These are phyloP conservation scores for Pisolithus sp. DNA, from an alignment of 768 basidiomycete genomes.

Conservation along the genomic window DNA sequence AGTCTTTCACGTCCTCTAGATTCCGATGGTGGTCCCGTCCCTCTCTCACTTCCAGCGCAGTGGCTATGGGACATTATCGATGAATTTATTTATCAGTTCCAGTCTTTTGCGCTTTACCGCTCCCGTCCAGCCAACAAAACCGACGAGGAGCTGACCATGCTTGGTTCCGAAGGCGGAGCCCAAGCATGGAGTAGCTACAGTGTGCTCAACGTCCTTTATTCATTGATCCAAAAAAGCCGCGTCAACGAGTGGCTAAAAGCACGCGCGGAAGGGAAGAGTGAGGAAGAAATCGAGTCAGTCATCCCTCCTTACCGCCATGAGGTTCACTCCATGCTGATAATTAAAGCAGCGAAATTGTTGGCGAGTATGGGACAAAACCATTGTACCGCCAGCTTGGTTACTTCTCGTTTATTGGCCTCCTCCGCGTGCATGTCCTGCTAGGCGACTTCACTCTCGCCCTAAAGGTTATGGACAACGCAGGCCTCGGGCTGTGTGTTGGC, in stretches of 20 bases:
- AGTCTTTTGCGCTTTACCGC: conserved; percentile 90
- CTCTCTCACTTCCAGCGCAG: conserved; percentile 91
- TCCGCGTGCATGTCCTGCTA: conserved; percentile 92
- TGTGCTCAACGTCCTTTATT: conserved; percentile 96
- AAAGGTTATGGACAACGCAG: conserved; percentile 91
- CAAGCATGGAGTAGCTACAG: conserved; percentile 98
- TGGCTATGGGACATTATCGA: conserved; percentile 99
- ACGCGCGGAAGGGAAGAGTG: conserved; percentile 68
- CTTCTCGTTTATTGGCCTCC: conserved; percentile 91
- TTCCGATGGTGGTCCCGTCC: conserved; percentile 80
- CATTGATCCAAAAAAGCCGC: conserved; percentile 93
- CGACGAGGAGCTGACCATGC: conserved; percentile 81
- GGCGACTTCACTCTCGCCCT: conserved; percentile 94
- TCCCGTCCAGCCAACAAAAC: conserved; percentile 79
- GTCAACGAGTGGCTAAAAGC: conserved; percentile 91
- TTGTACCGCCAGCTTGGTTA: conserved; percentile 95
- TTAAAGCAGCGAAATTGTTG: conserved; percentile 64
- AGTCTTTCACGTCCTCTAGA: conserved; percentile 40
- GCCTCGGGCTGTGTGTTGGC: conserved; percentile 84
- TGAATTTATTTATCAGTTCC: conserved; percentile 98
- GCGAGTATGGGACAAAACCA: conserved; percentile 86
- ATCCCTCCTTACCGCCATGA: neutral
- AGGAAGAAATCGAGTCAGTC: conserved; percentile 79
- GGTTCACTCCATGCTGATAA: conserved; percentile 1
- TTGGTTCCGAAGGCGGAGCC: conserved; percentile 68